Percentiles rank a stretch among this genome's conserved stretches.
Conservation (phyloP, 257 asterid genomes). For the Scutellaria barbata region DNA sequence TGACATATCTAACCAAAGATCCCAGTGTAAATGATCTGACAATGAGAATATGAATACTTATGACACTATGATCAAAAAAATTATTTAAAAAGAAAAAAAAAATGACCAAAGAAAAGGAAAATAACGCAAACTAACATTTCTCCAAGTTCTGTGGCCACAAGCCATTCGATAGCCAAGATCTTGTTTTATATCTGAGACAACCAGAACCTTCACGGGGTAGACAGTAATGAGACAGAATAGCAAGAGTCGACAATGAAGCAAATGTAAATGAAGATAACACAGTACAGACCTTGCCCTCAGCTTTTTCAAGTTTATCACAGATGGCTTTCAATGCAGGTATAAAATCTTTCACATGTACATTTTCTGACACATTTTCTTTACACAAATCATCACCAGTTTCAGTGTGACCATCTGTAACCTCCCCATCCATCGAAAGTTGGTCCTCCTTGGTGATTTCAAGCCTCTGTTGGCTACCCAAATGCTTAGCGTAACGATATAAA, state of each 20-base stretch:
- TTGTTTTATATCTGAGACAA: conserved; percentile 77
- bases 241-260: conserved; percentile 32
- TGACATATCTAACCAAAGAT: conserved; percentile 58
- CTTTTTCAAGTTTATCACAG: conserved; percentile 81
- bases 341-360: conserved; percentile 73
- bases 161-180: conserved; percentile 79
- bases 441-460: conserved; percentile 80
- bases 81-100: not conserved
- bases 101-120: conserved; percentile 21
- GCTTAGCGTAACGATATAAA: conserved; percentile 79
- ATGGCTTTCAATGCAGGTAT: conserved; percentile 78
- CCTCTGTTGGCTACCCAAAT: conserved; percentile 81
- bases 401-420: conserved; percentile 51
- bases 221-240: conserved; percentile 36
- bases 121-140: conserved; percentile 54
- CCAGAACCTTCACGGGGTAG: conserved; percentile 68
- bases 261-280: conserved; percentile 23
- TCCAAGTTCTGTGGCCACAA: conserved; percentile 85
- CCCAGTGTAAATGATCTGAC: conserved; percentile 37
- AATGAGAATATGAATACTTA: conserved; percentile 22
- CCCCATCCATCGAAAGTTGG: conserved; percentile 44
- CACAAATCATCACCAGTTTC: conserved; percentile 50
- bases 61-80: conserved; percentile 12
- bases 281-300: conserved; percentile 77
- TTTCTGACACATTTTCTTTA: conserved; percentile 55